Evolutionary conservation across 345 rosid genomes (phyloP), one percentile per base, ranked within the genome.

Genomic region (Bretschneidera sinensis): DNA sequence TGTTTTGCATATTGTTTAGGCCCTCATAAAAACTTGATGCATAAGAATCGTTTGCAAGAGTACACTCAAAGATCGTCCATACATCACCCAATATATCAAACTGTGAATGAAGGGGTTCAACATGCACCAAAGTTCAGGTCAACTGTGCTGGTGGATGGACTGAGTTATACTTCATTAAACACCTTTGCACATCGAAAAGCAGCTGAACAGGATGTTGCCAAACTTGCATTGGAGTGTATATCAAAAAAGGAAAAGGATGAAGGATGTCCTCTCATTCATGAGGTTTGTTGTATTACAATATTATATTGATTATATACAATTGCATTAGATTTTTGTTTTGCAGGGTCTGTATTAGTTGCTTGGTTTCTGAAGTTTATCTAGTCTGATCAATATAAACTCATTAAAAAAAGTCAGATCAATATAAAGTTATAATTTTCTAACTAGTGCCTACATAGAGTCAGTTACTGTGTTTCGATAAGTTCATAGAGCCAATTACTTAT

Each of bases 171-270:
- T 54, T 75, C 85, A n/a, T 33, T 43, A 9, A 61, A 50, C 49
- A 62, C 77, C 0, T 83, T 78, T 59, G 24, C 56, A 1, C 66
- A 62, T 18, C 55, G 69, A 20, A 79, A 73, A 48, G 76, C 73
- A 33, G 82, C 87, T 0, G 84, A 82, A 14, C 82, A 80, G 20
- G 81, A 73, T 58, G 79, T 51, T 54, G 85, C 87, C 2, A 83
- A 33, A 50, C 21, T 73, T 24, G 87, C 87, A 1, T 51, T 77
- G 6, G 79, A 74, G 51, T 43, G 33, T n/a, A 61, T 76, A 18
- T 5, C 33, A 14, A 48, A 69, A 43, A 76, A 63, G 56, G 48
- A 74, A 2, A 71, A 71, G 55, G 73, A 71, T 51, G 76, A 81
- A 59, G 71, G 61, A 0, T 45, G 51, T 35, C 71, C 71, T 9